These are phyloP conservation scores for Termitomyces sp. DNA, from an alignment of 768 basidiomycete genomes.

Conservation along the genomic window DNA sequence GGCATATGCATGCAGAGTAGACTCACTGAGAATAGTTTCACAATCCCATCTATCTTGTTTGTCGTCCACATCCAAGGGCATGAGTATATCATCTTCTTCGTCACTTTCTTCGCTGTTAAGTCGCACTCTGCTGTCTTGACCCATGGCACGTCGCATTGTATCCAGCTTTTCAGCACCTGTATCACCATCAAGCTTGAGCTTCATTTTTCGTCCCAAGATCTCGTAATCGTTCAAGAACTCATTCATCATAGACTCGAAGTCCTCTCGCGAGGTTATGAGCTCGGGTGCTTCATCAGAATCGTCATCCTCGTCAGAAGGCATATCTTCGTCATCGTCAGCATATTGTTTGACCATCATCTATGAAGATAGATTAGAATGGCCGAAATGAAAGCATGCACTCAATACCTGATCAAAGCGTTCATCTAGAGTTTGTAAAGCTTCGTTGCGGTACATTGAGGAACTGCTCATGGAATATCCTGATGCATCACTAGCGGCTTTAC, in stretches of 20 bases:
- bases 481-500: conserved; percentile 75
- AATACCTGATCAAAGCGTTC: conserved; percentile 89
- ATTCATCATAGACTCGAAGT: conserved; percentile 88
- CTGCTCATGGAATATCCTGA: conserved; percentile 98
- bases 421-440: conserved; percentile 82
- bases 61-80: conserved; percentile 43
- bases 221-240: conserved; percentile 93
- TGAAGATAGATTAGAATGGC: neutral
- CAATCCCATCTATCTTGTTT: conserved; percentile 90
- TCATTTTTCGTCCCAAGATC: conserved; percentile 82
- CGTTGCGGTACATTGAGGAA: conserved; percentile 91
- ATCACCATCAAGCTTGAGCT: conserved; percentile 66
- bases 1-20: neutral
- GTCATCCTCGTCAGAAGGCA: conserved; percentile 24
- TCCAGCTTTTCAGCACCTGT: conserved; percentile 76
- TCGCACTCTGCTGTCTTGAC: conserved; percentile 57
- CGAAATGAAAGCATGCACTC: neutral
- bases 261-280: conserved; percentile 76
- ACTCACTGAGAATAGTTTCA: conserved; percentile 89
- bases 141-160: conserved; percentile 71
- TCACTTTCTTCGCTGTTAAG: conserved; percentile 36
- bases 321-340: conserved; percentile 43
- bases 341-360: conserved; percentile 82
- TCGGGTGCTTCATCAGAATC: conserved; percentile 64
- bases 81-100: conserved; percentile 34